Evolutionary conservation across 257 asterid genomes (phyloP).

Genomic region (Scutellaria minor): DNA sequence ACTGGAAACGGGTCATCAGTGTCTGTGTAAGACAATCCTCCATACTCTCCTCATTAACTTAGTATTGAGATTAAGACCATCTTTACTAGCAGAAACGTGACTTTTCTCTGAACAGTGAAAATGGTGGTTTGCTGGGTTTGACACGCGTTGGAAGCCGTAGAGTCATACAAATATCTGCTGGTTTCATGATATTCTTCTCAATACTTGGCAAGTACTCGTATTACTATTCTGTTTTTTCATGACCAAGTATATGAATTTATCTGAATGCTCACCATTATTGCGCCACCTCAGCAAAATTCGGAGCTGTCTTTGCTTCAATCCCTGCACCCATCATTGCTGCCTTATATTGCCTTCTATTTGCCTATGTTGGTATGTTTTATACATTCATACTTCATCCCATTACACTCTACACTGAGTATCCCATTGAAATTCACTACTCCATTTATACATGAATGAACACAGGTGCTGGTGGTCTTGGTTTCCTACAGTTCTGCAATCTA

Average conservation of each 20-base stretch:
- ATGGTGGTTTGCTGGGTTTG: constrained; percentile 85
- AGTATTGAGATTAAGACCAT: not conserved
- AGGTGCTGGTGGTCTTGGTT: constrained; percentile 88
- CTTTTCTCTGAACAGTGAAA: constrained; percentile 61
- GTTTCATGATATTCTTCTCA: constrained; percentile 96
- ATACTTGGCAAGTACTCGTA: constrained; percentile 61
- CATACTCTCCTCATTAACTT: not conserved
- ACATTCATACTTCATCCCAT: not conserved
- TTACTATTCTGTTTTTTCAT: not conserved
- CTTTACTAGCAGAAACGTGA: not conserved
- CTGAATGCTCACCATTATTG: not conserved
- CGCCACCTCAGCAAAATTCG: constrained; percentile 73
- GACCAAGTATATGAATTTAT: not conserved
- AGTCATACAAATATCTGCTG: constrained; percentile 91
- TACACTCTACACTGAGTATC: not conserved
- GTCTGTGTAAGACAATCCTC: constrained; percentile 66
- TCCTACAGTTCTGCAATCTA: constrained; percentile 88
- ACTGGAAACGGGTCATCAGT: constrained; percentile 93
- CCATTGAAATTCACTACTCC: constrained; percentile 6
- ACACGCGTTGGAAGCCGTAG: constrained; percentile 95
- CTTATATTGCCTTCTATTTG: constrained; percentile 84
- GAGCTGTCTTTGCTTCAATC: constrained; percentile 96
- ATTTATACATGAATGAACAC: constrained; percentile 20
- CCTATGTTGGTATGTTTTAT: constrained; percentile 78
- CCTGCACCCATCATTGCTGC: constrained; percentile 95